Conservation (phyloP, 2,329 filamentous ascomycete species). For the Colletotrichum paranaense region DNA sequence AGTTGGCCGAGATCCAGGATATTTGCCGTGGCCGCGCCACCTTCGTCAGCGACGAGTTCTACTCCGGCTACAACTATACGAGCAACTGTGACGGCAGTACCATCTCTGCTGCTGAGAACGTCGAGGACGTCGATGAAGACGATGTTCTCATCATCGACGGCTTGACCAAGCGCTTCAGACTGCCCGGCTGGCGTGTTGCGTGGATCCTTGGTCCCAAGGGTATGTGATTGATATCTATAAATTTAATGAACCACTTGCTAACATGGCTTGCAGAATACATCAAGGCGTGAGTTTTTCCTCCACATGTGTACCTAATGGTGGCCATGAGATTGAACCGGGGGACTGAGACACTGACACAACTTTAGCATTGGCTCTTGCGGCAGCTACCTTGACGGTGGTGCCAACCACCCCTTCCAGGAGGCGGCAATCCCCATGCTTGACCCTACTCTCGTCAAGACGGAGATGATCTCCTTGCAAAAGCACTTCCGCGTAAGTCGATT, state of each 20-base stretch:
- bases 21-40: conserved; percentile 92
- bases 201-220: conserved; percentile 94
- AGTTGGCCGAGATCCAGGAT: conserved; percentile 91
- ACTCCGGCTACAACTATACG: conserved; percentile 96
- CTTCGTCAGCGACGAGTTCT: conserved; percentile 96
- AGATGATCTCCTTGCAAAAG: conserved; percentile 89
- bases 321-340: neutral
- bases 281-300: conserved; percentile 68
- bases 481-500: conserved; percentile 76
- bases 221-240: conserved; percentile 38
- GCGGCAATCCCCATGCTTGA: conserved; percentile 95
- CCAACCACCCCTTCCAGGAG: conserved; percentile 95
- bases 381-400: conserved; percentile 93
- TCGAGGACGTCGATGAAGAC: conserved; percentile 88
- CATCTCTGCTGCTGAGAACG: conserved; percentile 89
- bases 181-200: conserved; percentile 95
- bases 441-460: conserved; percentile 79
- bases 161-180: conserved; percentile 94
- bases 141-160: conserved; percentile 96
- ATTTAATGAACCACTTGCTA: neutral
- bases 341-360: neutral
- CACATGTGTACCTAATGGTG: neutral
- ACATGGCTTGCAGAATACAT: conserved; percentile 76
- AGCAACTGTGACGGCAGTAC: conserved; percentile 90
- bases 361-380: conserved; percentile 84